Percentiles rank a stretch among this genome's conserved stretches.
These are phyloP conservation scores for Wickerhamomyces sp. DNA, from an alignment of 1,139 yeast genomes.

Conservation along the genomic window DNA sequence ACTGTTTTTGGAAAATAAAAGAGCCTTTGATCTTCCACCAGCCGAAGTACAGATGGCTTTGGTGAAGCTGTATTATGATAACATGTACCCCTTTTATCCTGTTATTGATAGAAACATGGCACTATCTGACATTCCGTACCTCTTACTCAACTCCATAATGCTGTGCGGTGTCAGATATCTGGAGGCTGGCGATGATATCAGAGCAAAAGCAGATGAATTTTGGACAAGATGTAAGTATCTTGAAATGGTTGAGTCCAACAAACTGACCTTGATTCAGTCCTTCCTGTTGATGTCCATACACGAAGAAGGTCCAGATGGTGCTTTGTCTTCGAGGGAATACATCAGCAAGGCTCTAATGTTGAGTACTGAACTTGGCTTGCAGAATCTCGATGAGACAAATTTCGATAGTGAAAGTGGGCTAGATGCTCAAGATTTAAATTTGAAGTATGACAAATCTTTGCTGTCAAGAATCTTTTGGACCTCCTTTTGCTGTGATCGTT, in stretches of 20 bases:
- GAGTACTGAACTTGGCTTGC: slow-evolving; percentile 7
- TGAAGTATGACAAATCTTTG: slow-evolving; percentile 5
- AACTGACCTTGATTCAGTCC: slow-evolving; percentile 8
- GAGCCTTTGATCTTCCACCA: slow-evolving; percentile 7
- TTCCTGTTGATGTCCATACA: slow-evolving; percentile 5
- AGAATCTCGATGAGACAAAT: slow-evolving; percentile 5
- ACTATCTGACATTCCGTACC: slow-evolving; percentile 3
- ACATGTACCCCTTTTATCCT: slow-evolving; percentile 8
- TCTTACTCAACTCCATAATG: slow-evolving; percentile 8
- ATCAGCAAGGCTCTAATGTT: slow-evolving; percentile 6
- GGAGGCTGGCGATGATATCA: background rate
- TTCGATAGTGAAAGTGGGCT: slow-evolving; percentile 3
- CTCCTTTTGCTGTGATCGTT: slow-evolving; percentile 10
- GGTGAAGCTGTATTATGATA: slow-evolving; percentile 4
- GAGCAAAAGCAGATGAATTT: slow-evolving; percentile 6
- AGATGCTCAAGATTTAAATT: slow-evolving; percentile 4
- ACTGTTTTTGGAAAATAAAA: slow-evolving; percentile 5
- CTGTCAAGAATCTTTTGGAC: slow-evolving; percentile 9
- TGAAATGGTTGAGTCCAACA: slow-evolving; percentile 9
- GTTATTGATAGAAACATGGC: slow-evolving; percentile 4
- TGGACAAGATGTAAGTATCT: slow-evolving; percentile 3
- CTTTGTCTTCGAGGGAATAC: slow-evolving; percentile 6
- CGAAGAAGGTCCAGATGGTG: slow-evolving; percentile 11
- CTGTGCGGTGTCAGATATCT: slow-evolving; percentile 6
- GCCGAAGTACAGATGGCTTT: slow-evolving; percentile 2